Evolutionary conservation across 768 basidiomycete species (phyloP).

Genomic region (Russula vinacea): DNA sequence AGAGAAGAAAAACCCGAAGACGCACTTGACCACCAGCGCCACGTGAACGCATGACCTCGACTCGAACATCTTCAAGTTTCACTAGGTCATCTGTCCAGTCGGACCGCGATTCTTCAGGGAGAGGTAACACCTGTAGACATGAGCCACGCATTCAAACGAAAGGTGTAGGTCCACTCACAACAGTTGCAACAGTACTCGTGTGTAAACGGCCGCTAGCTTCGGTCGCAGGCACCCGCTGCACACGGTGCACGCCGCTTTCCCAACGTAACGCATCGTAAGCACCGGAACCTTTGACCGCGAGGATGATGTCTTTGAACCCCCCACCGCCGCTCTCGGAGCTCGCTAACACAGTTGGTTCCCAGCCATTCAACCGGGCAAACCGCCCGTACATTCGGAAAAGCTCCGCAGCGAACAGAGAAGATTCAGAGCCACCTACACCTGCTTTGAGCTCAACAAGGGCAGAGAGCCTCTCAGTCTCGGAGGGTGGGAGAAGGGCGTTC

Average conservation of each 20-base stretch:
- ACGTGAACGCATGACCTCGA: conserved; percentile 95
- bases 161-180: conserved; percentile 50
- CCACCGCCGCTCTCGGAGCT: conserved; percentile 55
- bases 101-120: conserved; percentile 57
- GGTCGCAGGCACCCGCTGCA: conserved; percentile 90
- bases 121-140: conserved; percentile 71
- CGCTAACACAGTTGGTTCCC: conserved; percentile 61
- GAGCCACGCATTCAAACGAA: background rate
- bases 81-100: conserved; percentile 61
- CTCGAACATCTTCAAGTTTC: conserved; percentile 76
- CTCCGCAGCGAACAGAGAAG: conserved; percentile 75
- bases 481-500: conserved; percentile 66
- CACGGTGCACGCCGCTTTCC: conserved; percentile 96
- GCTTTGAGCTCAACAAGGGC: conserved; percentile 89
- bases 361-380: conserved; percentile 52
- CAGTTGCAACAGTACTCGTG: conserved; percentile 84
- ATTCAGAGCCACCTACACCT: conserved; percentile 89
- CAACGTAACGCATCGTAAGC: conserved; percentile 77
- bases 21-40: conserved; percentile 93
- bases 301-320: conserved; percentile 73
- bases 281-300: conserved; percentile 75
- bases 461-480: conserved; percentile 60
- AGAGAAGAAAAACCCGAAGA: background rate
- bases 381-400: conserved; percentile 80
- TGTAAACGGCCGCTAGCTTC: conserved; percentile 86